Conservation (phyloP, 2,329 filamentous ascomycete species). For the Pseudocercospora pini-densiflorae region DNA sequence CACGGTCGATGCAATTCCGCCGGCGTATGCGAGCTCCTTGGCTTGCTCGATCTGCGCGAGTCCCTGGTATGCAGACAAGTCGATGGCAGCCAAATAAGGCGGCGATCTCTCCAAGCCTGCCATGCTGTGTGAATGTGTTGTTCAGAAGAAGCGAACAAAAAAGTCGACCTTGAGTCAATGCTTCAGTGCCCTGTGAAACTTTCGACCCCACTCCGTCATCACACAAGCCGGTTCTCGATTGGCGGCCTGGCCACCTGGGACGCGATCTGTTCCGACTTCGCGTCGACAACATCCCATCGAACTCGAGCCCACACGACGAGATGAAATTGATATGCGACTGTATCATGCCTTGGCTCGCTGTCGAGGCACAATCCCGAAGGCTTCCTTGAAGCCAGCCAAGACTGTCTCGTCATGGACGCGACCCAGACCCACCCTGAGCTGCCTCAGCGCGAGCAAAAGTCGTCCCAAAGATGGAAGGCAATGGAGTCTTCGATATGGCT, state of each 20-base stretch:
- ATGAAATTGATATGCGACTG: constrained; percentile 1
- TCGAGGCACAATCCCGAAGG: neutral
- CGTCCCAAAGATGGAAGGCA: neutral
- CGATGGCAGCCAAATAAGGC: constrained; percentile 55
- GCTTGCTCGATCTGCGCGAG: constrained; percentile 54
- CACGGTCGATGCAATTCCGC: constrained; percentile 60
- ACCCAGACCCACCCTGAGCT: neutral
- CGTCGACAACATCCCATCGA: neutral
- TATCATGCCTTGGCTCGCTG: neutral
- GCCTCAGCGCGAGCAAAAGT: neutral
- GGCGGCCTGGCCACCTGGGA: neutral
- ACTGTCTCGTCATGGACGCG: neutral
- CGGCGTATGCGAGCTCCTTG: constrained; percentile 60
- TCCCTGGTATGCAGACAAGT: constrained; percentile 49
- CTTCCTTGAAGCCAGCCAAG: neutral
- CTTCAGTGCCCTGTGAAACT: constrained; percentile 3
- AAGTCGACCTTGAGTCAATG: constrained; percentile 4
- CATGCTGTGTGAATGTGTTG: constrained; percentile 18
- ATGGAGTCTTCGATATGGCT: neutral
- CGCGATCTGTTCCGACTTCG: neutral
- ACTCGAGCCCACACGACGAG: neutral
- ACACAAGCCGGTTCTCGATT: neutral
- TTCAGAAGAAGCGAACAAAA: constrained; percentile 16
- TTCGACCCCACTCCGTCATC: constrained; percentile 23
- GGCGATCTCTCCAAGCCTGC: constrained; percentile 33